Evolutionary conservation across 345 rosid species (phyloP), one percentile per base, ranked within the genome.

Genomic region (Boechera stricta): DNA sequence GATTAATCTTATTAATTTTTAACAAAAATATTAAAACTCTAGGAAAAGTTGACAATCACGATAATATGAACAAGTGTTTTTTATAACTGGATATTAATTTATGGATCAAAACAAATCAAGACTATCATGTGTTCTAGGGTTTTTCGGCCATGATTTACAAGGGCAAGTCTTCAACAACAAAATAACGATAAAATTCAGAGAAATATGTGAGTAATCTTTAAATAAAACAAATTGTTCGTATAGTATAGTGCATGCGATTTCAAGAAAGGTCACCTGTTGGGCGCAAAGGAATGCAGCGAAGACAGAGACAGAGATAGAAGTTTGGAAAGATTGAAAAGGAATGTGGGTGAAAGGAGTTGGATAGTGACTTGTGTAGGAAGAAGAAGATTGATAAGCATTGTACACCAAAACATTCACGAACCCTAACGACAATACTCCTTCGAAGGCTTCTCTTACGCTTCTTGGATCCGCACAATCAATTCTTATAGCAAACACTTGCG

Each of bases 401-500:
- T 94, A 94, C 12, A 94, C 91, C 45, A 94, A 88, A 38, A 94
- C 89, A 79, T 94, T 94, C 12, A 94, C 91, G 38, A 89, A 92
- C 48, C 98, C 98, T 44, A 94, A 87, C 0, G 98, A 94, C 15
- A 92, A 86, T 18, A 94, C 97, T 21, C 97, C 97, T 83, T 94
- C 98, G 67, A 94, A 94, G 32, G 98, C 98, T 81, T 92, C 97
- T 79, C 88, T 85, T 48, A 92, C 86, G 64, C 98, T 94, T 77
- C 85, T 88, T 16, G 87, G 79, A 49, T 92, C 97, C 52, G 94
- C 87, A 76, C 98, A 94, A 82, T 94, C 97, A 2, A 94, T 94
- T 77, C 95, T 85, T 73, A 94, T 94, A 0, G 98, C 98, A 81
- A 90, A 94, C 36, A 94, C 97, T 80, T 90, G 98, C 2, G 93